These are phyloP conservation scores for Populus hybrid DNA, from an alignment of 441 rosid genomes.

Conservation along the genomic window DNA sequence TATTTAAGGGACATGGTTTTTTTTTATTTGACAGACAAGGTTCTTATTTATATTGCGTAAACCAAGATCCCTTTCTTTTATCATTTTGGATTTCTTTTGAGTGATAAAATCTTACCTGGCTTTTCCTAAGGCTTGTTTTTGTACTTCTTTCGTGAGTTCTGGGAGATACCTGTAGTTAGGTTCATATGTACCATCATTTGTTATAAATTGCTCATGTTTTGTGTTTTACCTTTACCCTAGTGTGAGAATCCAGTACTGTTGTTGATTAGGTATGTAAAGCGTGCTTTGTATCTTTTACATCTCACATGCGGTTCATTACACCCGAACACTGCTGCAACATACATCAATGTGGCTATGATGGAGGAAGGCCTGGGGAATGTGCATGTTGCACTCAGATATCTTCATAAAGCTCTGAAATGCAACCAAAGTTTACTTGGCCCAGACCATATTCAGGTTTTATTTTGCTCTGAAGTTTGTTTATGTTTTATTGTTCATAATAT, in stretches of 20 bases:
- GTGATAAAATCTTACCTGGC: neutral
- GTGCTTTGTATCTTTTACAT: constrained; percentile 65
- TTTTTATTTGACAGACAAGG: neutral
- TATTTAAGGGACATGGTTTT: neutral
- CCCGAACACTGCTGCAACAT: constrained; percentile 77
- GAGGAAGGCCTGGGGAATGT: constrained; percentile 75
- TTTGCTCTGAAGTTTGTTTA: constrained; percentile 6
- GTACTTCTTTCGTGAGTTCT: neutral
- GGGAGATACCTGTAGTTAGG: neutral
- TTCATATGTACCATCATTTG: neutral
- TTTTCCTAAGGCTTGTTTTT: neutral
- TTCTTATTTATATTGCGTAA: neutral
- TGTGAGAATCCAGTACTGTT: constrained; percentile 10
- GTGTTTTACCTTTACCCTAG: neutral
- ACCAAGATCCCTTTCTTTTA: neutral
- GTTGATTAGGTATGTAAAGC: constrained; percentile 60
- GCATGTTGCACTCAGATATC: constrained; percentile 68
- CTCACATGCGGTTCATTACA: constrained; percentile 68
- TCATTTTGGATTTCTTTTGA: neutral
- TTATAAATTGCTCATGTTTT: constrained; percentile 2
- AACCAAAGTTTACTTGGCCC: constrained; percentile 64
- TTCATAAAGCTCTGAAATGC: constrained; percentile 69
- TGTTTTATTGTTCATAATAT: neutral
- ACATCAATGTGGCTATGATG: constrained; percentile 80
- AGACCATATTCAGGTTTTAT: constrained; percentile 64